phyloP scores from a whole-genome alignment of 176 grass and related monocot species.

The Neostapfia colusana region DNA sequence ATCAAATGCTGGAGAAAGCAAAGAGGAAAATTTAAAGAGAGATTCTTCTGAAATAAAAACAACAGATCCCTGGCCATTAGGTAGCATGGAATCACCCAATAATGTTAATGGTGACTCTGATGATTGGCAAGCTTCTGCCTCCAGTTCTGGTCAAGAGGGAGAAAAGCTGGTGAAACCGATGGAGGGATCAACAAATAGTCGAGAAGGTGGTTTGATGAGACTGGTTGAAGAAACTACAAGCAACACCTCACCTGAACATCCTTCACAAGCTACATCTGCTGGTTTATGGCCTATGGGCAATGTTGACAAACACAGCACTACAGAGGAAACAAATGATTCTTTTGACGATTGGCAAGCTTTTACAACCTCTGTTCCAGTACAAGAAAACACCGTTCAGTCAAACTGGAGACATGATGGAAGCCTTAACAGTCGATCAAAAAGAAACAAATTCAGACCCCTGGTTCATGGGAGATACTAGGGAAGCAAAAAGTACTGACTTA shows the following conservation, averaged over 20 bases:
- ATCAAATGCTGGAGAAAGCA: slow-evolving; percentile 32
- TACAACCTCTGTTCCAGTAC: slow-evolving; percentile 43
- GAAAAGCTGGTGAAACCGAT: slow-evolving; percentile 7
- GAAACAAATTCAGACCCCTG: slow-evolving; percentile 48
- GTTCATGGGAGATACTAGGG: slow-evolving; percentile 43
- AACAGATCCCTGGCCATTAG: slow-evolving; percentile 36
- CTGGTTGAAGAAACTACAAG: slow-evolving; percentile 27
- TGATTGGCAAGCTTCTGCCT: slow-evolving; percentile 66
- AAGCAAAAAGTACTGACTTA: slow-evolving; percentile 25
- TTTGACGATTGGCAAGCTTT: slow-evolving; percentile 72
- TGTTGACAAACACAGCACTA: slow-evolving; percentile 22
- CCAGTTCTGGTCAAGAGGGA: slow-evolving; percentile 51
- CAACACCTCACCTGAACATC: slow-evolving; percentile 30
- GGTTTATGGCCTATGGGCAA: slow-evolving; percentile 48
- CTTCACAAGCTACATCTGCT: slow-evolving; percentile 47
- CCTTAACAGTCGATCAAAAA: slow-evolving; percentile 19
- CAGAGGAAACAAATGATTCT: slow-evolving; percentile 43
- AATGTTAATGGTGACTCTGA: slow-evolving; percentile 40
- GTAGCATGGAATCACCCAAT: slow-evolving; percentile 42
- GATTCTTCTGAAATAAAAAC: slow-evolving; percentile 47
- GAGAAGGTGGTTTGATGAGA: slow-evolving; percentile 11
- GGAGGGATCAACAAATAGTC: slow-evolving; percentile 16
- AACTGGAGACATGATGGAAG: slow-evolving; percentile 26
- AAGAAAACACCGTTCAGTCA: slow-evolving; percentile 24
- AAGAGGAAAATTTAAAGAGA: slow-evolving; percentile 1